phyloP scores from a whole-genome alignment of 345 rosid genomes.

The Conringia planisiliqua region DNA sequence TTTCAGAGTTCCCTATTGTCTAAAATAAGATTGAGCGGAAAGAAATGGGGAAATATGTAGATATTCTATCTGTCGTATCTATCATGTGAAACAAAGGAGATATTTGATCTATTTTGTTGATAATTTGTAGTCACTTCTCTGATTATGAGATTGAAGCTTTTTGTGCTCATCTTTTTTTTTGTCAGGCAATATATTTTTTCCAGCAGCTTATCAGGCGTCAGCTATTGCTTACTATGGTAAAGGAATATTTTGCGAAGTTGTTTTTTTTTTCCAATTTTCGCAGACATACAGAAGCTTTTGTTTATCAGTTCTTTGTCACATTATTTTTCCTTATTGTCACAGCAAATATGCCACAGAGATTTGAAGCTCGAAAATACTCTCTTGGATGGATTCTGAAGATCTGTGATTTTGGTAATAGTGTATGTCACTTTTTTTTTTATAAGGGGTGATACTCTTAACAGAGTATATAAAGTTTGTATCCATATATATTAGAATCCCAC shows the following conservation, averaged over 20 bases:
- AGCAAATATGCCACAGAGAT: slow-evolving; percentile 77
- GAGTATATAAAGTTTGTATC: too few species aligned
- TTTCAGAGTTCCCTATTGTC: neutral
- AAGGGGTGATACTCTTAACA: too few species aligned
- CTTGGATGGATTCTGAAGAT: slow-evolving; percentile 62
- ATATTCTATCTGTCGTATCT: neutral
- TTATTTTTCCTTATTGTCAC: neutral
- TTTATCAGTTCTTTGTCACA: neutral
- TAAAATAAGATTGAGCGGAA: neutral
- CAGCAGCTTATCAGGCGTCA: slow-evolving; percentile 72
- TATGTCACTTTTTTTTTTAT: too few species aligned
- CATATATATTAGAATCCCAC: too few species aligned
- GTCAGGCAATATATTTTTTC: slow-evolving; percentile 59
- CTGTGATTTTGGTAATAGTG: slow-evolving; percentile 51
- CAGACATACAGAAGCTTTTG: neutral
- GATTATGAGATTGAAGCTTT: neutral
- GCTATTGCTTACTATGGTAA: slow-evolving; percentile 60
- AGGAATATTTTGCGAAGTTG: neutral
- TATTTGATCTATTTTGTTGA: neutral
- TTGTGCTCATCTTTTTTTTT: neutral
- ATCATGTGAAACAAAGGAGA: neutral
- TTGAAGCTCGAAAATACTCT: slow-evolving; percentile 63
- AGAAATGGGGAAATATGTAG: neutral
- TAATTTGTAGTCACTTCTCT: neutral
- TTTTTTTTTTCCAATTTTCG: neutral